Percentiles rank a stretch among this genome's conserved stretches.
phyloP scores from a whole-genome alignment of 2,329 filamentous ascomycete species.

The Pyricularia sp. region DNA sequence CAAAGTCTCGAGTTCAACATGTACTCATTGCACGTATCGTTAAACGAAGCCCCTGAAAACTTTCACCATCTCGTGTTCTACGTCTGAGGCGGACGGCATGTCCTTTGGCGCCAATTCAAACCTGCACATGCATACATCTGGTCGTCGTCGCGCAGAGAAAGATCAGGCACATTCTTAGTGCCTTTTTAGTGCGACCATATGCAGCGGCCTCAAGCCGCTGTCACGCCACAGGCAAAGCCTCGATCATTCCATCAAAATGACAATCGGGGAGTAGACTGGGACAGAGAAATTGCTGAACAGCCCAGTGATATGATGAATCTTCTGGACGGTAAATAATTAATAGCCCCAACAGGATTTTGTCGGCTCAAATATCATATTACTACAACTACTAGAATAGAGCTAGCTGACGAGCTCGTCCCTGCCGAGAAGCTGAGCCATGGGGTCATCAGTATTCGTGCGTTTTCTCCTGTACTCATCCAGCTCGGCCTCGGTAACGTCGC shows the following conservation, averaged over 20 bases:
- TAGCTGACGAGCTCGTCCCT: constrained; percentile 57
- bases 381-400: background rate
- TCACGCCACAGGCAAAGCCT: background rate
- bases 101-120: background rate
- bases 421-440: constrained; percentile 75
- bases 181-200: background rate
- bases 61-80: background rate
- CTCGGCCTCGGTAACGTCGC: constrained; percentile 71
- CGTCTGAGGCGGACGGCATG: background rate
- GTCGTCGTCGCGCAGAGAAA: background rate
- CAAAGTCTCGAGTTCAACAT: background rate
- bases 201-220: background rate
- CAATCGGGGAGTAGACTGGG: background rate
- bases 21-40: background rate
- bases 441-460: constrained; percentile 65
- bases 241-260: background rate
- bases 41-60: background rate
- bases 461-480: constrained; percentile 79
- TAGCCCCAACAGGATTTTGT: background rate
- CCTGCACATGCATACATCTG: background rate
- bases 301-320: background rate
- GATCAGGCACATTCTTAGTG: background rate
- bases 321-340: background rate
- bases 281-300: background rate
- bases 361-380: background rate